These are phyloP conservation scores for Aureobasidium sp. DNA, from an alignment of 2,329 filamentous ascomycete species.

Conservation along the genomic window DNA sequence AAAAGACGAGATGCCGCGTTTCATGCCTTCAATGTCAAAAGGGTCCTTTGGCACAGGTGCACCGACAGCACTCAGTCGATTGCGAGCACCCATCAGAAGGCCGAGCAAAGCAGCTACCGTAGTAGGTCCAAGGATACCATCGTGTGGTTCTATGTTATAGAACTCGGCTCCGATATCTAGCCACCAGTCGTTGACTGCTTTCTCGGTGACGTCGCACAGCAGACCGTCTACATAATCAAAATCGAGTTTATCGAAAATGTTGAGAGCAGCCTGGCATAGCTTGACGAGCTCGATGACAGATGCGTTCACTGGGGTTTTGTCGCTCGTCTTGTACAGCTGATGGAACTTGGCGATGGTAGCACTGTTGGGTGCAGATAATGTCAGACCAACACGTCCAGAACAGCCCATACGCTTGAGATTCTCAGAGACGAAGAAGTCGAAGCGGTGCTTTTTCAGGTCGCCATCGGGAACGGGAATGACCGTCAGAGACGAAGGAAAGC, in stretches of 20 bases:
- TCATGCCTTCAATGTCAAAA: slow-evolving; percentile 76
- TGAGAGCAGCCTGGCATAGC: slow-evolving; percentile 80
- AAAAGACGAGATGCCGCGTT: slow-evolving; percentile 77
- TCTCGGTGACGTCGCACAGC: slow-evolving; percentile 87
- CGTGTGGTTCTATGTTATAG: slow-evolving; percentile 85
- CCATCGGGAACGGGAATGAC: slow-evolving; percentile 88
- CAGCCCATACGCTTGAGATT: slow-evolving; percentile 87
- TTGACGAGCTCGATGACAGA: slow-evolving; percentile 85
- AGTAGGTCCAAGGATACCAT: slow-evolving; percentile 85
- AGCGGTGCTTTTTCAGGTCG: slow-evolving; percentile 69
- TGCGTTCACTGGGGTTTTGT: slow-evolving; percentile 67
- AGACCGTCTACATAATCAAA: slow-evolving; percentile 84
- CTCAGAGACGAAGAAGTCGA: slow-evolving; percentile 88
- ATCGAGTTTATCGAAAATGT: slow-evolving; percentile 80
- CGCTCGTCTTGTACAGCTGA: slow-evolving; percentile 80
- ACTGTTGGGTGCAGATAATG: slow-evolving; percentile 64
- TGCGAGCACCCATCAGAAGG: slow-evolving; percentile 80
- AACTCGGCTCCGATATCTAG: slow-evolving; percentile 84
- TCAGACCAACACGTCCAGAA: slow-evolving; percentile 80
- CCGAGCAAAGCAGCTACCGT: slow-evolving; percentile 84
- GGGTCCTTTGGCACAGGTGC: slow-evolving; percentile 83
- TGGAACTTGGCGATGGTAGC: slow-evolving; percentile 87
- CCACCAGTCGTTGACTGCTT: slow-evolving; percentile 91
- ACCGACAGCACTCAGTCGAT: slow-evolving; percentile 75
- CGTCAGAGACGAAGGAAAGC: slow-evolving; percentile 83